Conservation (phyloP, 176 grass and related monocot genomes). For the Triticum monococcum region DNA sequence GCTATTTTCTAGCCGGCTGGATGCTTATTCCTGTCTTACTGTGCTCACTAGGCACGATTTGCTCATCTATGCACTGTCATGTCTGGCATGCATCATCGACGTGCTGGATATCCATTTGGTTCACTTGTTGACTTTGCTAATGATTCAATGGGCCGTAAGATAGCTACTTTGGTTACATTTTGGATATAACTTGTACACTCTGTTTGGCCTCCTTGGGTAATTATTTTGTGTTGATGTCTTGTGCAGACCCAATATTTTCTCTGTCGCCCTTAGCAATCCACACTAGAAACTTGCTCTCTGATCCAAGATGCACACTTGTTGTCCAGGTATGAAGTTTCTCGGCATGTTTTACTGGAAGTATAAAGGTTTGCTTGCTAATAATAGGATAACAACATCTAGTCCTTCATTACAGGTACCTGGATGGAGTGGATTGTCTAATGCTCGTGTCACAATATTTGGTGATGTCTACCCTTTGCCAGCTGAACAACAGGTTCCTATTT, state of each 20-base stretch:
- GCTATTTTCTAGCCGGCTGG: neutral
- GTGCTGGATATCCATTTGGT: slow-evolving; percentile 93
- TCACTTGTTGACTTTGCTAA: slow-evolving; percentile 95
- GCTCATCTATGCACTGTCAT: slow-evolving; percentile 94
- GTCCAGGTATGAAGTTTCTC: slow-evolving; percentile 66
- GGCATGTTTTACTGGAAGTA: neutral
- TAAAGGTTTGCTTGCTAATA: neutral
- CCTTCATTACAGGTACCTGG: slow-evolving; percentile 73
- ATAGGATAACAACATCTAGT: neutral
- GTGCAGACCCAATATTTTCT: slow-evolving; percentile 92
- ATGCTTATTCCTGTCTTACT: neutral
- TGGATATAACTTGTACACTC: neutral
- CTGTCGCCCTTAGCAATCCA: slow-evolving; percentile 94
- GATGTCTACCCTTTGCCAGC: slow-evolving; percentile 82
- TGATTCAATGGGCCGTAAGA: slow-evolving; percentile 93
- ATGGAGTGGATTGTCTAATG: slow-evolving; percentile 97
- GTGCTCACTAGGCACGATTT: slow-evolving; percentile 66
- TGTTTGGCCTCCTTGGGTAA: neutral
- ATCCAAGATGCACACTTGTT: slow-evolving; percentile 95
- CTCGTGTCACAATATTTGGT: slow-evolving; percentile 97
- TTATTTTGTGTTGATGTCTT: slow-evolving; percentile 1
- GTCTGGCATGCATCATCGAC: slow-evolving; percentile 95
- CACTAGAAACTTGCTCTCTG: slow-evolving; percentile 85
- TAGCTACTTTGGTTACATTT: slow-evolving; percentile 18
- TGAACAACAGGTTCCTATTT: slow-evolving; percentile 67